Base-by-base conservation (phyloP, 2,329 filamentous ascomycete species). In the Hirsutella rhossiliensis region DNA sequence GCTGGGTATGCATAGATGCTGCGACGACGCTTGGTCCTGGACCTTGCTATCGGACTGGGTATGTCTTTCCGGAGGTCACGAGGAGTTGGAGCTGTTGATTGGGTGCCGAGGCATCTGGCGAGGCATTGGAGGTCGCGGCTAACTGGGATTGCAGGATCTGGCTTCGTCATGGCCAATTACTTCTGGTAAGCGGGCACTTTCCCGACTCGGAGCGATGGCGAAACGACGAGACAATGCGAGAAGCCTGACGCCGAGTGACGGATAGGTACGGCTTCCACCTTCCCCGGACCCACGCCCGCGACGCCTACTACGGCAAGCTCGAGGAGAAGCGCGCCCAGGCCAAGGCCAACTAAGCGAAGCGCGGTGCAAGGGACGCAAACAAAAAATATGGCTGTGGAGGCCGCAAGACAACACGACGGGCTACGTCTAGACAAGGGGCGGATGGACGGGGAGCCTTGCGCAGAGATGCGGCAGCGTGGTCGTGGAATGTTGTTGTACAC, bases 181-280 rank as follows among this genome's bases (percentile, higher is more conserved):
- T 79, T 70, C 67, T 79, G 75, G 75, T 79, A 75, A 54, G 73
- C 30, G 31, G 42, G 34, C 15, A 37, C n/a, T 5, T 7, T n/a
- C 5, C 13, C n/a, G 31, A 13, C 8, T 34, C 45, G 15, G 23
- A 27, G 3, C 23, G 3, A 27, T 27, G 23, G 23, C 3, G 5
- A 27, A 27, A 27, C 34, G 40, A 11, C 13, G 27, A 30, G 8
- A 11, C 5, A 5, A 19, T 38, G 17, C 37, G 19, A 17, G 36
- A n/a, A n/a, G 15, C 7, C 23, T 27, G 12, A 17, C 42, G n/a
- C 19, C 45, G 53, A 40, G 52, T 44, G 31, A 18, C n/a, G 45
- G 13, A 50, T 51, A 79, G 75, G 75, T 75, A 78, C 69, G 75
- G 76, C 61, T 80, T 60, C 67, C 76, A 80, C 66, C 64, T 78